Evolutionary conservation across 2,329 filamentous ascomycete genomes (phyloP).

Genomic region (Aspergillus japonicus): DNA sequence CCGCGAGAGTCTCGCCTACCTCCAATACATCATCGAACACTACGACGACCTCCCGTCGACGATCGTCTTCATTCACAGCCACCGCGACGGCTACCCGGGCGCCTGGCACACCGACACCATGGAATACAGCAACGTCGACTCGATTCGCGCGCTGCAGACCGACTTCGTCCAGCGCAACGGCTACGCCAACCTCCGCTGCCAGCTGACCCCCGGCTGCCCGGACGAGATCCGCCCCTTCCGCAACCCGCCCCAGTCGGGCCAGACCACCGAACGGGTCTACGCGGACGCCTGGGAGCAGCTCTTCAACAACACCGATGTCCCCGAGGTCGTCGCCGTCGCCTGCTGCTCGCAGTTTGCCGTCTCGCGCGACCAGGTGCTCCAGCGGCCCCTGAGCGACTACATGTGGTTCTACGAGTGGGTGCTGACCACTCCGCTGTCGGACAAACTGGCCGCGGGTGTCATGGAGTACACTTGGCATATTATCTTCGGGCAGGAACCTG

Average conservation of each 20-base stretch:
- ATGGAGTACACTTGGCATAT: slow-evolving; percentile 59
- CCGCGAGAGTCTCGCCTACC: slow-evolving; percentile 46
- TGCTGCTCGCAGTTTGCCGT: slow-evolving; percentile 56
- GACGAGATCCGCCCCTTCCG: slow-evolving; percentile 32
- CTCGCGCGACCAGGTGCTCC: slow-evolving; percentile 44
- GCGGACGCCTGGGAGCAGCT: slow-evolving; percentile 37
- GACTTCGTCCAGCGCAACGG: slow-evolving; percentile 52
- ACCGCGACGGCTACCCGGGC: slow-evolving; percentile 46
- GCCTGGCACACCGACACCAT: slow-evolving; percentile 60
- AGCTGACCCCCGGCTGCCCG: slow-evolving; percentile 34
- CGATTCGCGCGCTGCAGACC: slow-evolving; percentile 51
- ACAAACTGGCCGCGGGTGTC: slow-evolving; percentile 50
- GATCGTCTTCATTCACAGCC: slow-evolving; percentile 56
- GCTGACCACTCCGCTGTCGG: slow-evolving; percentile 44
- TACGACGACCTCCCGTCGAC: slow-evolving; percentile 51
- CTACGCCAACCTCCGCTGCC: slow-evolving; percentile 60
- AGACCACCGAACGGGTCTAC: slow-evolving; percentile 29
- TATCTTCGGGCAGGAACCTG: slow-evolving; percentile 35
- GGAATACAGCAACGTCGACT: slow-evolving; percentile 54
- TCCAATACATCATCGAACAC: slow-evolving; percentile 48
- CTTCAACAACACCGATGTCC: slow-evolving; percentile 40
- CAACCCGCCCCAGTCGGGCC: slow-evolving; percentile 26
- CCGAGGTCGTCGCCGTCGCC: slow-evolving; percentile 44
- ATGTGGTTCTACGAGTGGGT: slow-evolving; percentile 49
- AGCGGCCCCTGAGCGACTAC: slow-evolving; percentile 46